Percentiles rank a stretch among this genome's conserved stretches.
Evolutionary conservation across 257 asterid species (phyloP).

Genomic region (Jasminum sambac): DNA sequence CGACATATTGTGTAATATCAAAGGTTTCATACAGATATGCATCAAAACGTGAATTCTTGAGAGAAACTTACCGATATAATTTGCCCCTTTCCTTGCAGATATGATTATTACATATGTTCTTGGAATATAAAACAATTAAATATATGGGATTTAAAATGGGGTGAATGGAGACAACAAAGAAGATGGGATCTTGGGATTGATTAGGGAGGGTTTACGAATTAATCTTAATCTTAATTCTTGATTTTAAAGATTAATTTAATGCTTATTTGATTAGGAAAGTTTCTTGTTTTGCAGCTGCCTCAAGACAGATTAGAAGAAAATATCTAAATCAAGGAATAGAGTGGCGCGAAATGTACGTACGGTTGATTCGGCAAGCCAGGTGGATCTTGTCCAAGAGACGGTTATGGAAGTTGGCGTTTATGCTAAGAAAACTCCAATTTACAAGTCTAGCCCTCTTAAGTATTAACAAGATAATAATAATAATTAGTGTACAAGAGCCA

Average conservation of each 20-base stretch:
- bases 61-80: neutral
- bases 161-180: conserved; percentile 17
- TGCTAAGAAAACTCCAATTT: neutral
- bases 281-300: conserved; percentile 6
- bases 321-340: neutral
- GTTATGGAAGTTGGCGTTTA: conserved; percentile 50
- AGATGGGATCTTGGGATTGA: conserved; percentile 13
- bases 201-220: conserved; percentile 24
- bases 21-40: neutral
- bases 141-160: conserved; percentile 2
- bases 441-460: neutral
- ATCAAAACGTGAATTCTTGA: neutral
- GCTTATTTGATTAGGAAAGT: neutral
- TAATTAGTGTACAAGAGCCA: too few species aligned
- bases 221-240: neutral
- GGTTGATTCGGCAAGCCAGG: conserved; percentile 26
- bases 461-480: too few species aligned
- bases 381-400: conserved; percentile 44
- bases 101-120: too few species aligned
- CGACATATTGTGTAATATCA: neutral
- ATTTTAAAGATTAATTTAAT: neutral
- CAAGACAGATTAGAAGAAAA: neutral
- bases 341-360: conserved; percentile 24
- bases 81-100: neutral
- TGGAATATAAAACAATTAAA: neutral